Evolutionary conservation across 306 rosid species (phyloP).

Genomic region (Gillenia trifoliata): DNA sequence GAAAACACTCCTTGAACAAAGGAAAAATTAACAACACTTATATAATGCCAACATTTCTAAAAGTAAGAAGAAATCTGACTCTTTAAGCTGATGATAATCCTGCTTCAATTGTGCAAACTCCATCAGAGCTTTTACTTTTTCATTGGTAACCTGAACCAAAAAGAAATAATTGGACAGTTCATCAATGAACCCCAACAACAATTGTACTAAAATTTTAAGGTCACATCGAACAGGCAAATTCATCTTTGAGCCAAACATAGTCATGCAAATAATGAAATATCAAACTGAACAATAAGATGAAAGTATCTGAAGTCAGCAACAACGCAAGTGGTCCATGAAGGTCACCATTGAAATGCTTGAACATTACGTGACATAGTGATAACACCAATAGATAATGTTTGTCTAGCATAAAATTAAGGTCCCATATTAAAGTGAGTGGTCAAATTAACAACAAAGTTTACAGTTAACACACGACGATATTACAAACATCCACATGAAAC

Average conservation of each 20-base stretch:
- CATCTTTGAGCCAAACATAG: not conserved
- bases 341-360: not conserved
- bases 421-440: not conserved
- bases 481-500: not conserved
- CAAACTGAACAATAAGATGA: not conserved
- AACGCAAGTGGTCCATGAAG: not conserved
- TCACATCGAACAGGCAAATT: not conserved
- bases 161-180: slow-evolving; percentile 18
- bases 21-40: not conserved
- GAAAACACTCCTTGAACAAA: not conserved
- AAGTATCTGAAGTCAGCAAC: not conserved
- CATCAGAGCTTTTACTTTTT: slow-evolving; percentile 88
- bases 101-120: slow-evolving; percentile 84
- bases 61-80: slow-evolving; percentile 48
- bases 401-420: not conserved
- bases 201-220: not conserved
- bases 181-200: slow-evolving; percentile 11
- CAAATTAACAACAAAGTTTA: not conserved
- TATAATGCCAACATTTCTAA: slow-evolving; percentile 9
- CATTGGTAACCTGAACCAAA: slow-evolving; percentile 79
- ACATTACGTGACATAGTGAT: not conserved
- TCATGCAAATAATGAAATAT: not conserved
- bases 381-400: not conserved
- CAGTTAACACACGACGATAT: not conserved
- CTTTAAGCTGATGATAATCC: slow-evolving; percentile 66